Conservation (phyloP, 371 early-diverging fungal genomes). For the Sanchytrium tribonematis region DNA sequence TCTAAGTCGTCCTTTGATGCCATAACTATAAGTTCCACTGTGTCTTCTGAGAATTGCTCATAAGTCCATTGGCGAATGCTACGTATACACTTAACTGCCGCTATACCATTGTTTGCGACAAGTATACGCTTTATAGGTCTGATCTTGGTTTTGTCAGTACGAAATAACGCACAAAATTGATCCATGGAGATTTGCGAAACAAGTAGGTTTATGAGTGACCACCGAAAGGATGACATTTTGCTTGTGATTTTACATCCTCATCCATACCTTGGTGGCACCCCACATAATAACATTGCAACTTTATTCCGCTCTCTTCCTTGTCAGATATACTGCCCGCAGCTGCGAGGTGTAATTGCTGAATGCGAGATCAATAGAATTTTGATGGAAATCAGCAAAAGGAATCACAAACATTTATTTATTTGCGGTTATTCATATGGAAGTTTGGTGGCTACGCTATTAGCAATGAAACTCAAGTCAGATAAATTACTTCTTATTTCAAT, state of each 20-base stretch:
- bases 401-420: not conserved
- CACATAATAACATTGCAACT: not conserved
- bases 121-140: conserved; percentile 5
- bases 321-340: not conserved
- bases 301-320: not conserved
- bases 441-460: not conserved
- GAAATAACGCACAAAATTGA: too few relatives aligned
- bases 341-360: not conserved
- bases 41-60: conserved; percentile 78
- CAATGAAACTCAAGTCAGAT: not conserved
- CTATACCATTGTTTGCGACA: conserved; percentile 92
- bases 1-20: conserved; percentile 55
- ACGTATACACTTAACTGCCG: conserved; percentile 93
- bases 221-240: too few relatives aligned
- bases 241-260: not conserved
- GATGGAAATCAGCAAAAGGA: not conserved
- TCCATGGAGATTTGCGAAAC: too few relatives aligned
- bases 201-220: too few relatives aligned
- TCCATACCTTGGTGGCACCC: not conserved
- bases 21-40: conserved; percentile 90
- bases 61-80: conserved; percentile 94
- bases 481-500: not conserved
- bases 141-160: too few relatives aligned
- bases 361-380: not conserved
- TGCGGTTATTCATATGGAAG: not conserved